Base-by-base conservation (phyloP, 441 rosid genomes). In the Brassica hybrid region DNA sequence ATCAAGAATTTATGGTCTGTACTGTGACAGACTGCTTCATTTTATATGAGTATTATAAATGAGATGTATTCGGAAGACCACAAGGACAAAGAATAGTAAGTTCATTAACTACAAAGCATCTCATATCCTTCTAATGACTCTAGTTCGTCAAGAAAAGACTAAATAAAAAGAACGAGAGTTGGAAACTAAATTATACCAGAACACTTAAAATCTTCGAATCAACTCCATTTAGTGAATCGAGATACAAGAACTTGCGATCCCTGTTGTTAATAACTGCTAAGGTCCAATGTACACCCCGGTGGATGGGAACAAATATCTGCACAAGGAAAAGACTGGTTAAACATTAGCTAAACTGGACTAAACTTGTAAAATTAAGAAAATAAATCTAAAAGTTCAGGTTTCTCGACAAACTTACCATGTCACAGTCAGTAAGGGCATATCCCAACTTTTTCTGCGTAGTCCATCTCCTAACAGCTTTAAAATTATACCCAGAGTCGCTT, bases 221-320 rank as follows among this genome's bases (percentile, higher is more conserved):
- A 79, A 45, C 86, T 73, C 97, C 98, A 83, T 83, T 86, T 1
- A 94, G 95, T 56, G 98, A 94, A 88, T 94, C 98, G 19, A 94
- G 93, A 88, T 92, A 94, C 64, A 91, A 86, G 82, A 94, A 87
- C 69, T 92, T 89, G 83, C 78, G 80, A 75, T 92, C 97, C 85
- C 84, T 89, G 77, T 73, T 91, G 72, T 91, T 89, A 56, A 94
- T 94, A 76, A 94, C 79, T 57, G 97, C 98, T 86, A 92, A 86
- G 78, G 97, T 91, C 98, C 98, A 94, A 76, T 94, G 98, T 65
- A 88, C 84, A 77, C 89, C 89, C 76, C 78, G 76, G 88, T 94
- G 98, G 83, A 94, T 85, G 19, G 98, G 98, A 80, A 94, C 89
- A 83, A 94, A 94, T 81, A 94, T 89, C 98, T 94, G 87, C 77